Evolutionary conservation across 2,329 filamentous ascomycete genomes (phyloP), one percentile per base, ranked within the genome.

Genomic region (Aplosporella prunicola): DNA sequence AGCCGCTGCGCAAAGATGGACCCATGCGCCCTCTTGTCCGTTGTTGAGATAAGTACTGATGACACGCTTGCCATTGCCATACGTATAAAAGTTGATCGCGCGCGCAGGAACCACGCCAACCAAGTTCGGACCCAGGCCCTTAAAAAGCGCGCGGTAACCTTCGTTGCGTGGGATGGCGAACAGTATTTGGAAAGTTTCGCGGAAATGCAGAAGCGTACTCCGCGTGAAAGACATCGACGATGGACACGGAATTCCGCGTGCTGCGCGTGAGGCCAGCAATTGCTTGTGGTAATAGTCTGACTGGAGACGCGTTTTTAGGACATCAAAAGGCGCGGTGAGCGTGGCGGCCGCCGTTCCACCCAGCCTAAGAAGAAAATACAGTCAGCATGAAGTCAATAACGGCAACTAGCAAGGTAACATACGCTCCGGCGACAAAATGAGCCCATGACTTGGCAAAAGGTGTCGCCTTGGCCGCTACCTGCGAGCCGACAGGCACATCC

Each of bases 281-380:
- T 94, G 84, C 7, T 78, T 71, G 58, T 94, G 85, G 69, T 95
- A 95, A 58, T 93, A 93, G 55, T 93, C 88, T 52, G 86, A 93
- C 59, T 96, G 89, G 3, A 96, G 70, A 23, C 89, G 78, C 9
- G 89, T 96, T 61, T 93, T 93, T 34, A 96, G 73, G 20, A 95
- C 88, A 55, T 95, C 89, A 42, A 96, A 80, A 15, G 89, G 89
- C 7, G 86, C 87, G 2, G 89, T 95, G n/a, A 95, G 64, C n/a
- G 83, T 80, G 16, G 89, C 84, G 9, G 89, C 81, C 13, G 85
- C 87, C 80, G 94, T 93, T 49, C 88, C 88, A 49, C 88, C 88
- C 35, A 85, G 64, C 27, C 88, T 93, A 47, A 44, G 13, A 14
- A 31, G 16, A 31, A 7, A 13, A 6, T 8, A 9, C 15, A 11